Conservation (phyloP, 192 early-diverging fungal species). For the Gamsiella multidivaricata region DNA sequence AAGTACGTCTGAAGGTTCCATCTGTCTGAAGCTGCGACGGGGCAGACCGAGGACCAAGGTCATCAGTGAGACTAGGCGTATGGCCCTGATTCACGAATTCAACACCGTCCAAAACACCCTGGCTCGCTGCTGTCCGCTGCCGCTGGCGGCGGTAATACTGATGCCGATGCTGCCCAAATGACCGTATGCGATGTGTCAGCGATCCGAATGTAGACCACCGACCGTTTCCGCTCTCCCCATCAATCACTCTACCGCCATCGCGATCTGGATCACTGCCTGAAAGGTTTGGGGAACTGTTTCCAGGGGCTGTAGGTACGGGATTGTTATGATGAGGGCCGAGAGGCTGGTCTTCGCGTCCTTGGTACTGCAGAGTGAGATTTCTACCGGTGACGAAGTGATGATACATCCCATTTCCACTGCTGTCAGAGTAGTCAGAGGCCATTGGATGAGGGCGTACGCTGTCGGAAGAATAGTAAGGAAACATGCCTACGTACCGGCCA, state of each 20-base stretch:
- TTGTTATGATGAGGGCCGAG: neutral
- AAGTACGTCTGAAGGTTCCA: neutral
- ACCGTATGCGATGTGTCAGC: neutral
- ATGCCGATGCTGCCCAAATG: slow-evolving; percentile 22
- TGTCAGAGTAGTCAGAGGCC: neutral
- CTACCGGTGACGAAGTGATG: slow-evolving; percentile 39
- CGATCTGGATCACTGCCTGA: slow-evolving; percentile 1
- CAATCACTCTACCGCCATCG: neutral
- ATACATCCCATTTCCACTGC: slow-evolving; percentile 11
- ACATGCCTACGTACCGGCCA: slow-evolving; percentile 1
- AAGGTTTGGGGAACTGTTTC: neutral
- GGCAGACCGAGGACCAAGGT: neutral
- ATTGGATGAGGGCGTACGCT: neutral
- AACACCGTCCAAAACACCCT: too few relatives aligned
- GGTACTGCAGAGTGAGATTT: slow-evolving; percentile 11
- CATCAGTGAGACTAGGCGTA: neutral
- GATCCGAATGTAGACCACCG: slow-evolving; percentile 38
- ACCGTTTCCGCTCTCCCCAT: neutral
- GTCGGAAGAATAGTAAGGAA: neutral
- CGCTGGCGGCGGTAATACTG: neutral
- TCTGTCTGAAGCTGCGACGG: neutral
- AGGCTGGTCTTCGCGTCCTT: neutral
- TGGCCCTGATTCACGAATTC: too few relatives aligned
- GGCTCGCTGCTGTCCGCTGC: slow-evolving; percentile 2
- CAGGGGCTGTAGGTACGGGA: neutral